A percentile compares a stretch with the other conserved stretches of the same genome.
phyloP scores from a whole-genome alignment of 768 basidiomycete species.

The Boletus edulis region DNA sequence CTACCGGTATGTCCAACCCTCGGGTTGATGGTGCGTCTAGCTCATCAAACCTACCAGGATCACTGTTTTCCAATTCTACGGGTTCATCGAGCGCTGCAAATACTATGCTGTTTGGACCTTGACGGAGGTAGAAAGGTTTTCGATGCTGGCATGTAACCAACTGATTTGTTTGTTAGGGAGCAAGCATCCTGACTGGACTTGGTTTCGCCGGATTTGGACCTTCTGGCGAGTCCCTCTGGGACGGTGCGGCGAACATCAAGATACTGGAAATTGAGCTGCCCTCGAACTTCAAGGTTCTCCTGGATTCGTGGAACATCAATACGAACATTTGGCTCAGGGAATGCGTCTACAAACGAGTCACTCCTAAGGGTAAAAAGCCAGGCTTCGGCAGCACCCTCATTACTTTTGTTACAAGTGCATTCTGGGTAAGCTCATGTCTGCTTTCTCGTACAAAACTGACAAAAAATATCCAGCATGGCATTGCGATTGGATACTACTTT shows the following conservation, averaged over 20 bases:
- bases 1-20: conserved; percentile 32
- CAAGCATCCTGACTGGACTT: conserved; percentile 88
- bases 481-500: conserved; percentile 87
- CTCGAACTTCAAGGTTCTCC: conserved; percentile 83
- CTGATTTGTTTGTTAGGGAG: conserved; percentile 56
- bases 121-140: conserved; percentile 59
- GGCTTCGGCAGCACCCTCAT: conserved; percentile 88
- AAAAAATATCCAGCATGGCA: conserved; percentile 67
- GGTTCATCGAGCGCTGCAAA: conserved; percentile 81
- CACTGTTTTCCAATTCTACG: conserved; percentile 65
- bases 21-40: neutral
- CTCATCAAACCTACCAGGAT: conserved; percentile 42
- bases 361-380: conserved; percentile 89
- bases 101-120: conserved; percentile 96
- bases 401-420: conserved; percentile 92
- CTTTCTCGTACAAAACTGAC: conserved; percentile 2
- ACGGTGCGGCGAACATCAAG: conserved; percentile 86
- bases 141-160: neutral
- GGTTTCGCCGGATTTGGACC: conserved; percentile 85
- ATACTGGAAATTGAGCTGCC: conserved; percentile 79
- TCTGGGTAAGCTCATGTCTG: conserved; percentile 67
- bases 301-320: conserved; percentile 97
- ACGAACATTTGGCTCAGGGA: conserved; percentile 97
- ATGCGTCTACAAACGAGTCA: conserved; percentile 95
- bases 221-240: conserved; percentile 74